Evolutionary conservation across 2,329 filamentous ascomycete species (phyloP).

Genomic region (Pseudocercospora ulei): DNA sequence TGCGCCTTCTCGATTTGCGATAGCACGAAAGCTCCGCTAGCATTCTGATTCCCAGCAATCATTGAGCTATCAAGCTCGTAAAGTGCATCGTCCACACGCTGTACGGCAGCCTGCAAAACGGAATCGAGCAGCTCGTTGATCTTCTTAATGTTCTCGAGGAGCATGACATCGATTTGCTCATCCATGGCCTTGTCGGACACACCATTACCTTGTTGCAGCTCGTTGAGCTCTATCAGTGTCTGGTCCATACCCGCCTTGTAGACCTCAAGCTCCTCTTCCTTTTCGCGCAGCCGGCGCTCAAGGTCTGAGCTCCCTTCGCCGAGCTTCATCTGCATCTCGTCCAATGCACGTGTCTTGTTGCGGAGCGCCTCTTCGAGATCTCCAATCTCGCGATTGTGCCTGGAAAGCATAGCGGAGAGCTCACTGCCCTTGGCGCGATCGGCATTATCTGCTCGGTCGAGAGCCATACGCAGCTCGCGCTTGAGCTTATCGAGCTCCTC

Average conservation of each 20-base stretch:
- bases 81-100: constrained; percentile 87
- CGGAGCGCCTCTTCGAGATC: constrained; percentile 86
- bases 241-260: constrained; percentile 98
- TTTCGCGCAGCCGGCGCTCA: constrained; percentile 75
- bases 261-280: constrained; percentile 95
- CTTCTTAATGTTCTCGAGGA: constrained; percentile 77
- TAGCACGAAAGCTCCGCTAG: constrained; percentile 84
- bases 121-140: constrained; percentile 98
- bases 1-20: constrained; percentile 97
- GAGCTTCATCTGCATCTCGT: constrained; percentile 69
- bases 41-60: constrained; percentile 98
- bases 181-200: constrained; percentile 73
- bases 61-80: constrained; percentile 97
- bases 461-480: constrained; percentile 82
- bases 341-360: constrained; percentile 76
- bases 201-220: constrained; percentile 54
- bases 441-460: constrained; percentile 82
- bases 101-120: constrained; percentile 82
- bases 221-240: constrained; percentile 82
- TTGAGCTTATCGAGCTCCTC: constrained; percentile 92
- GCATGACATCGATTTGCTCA: constrained; percentile 79
- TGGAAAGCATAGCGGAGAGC: constrained; percentile 83
- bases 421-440: constrained; percentile 92
- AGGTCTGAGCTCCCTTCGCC: constrained; percentile 76
- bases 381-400: constrained; percentile 94